Evolutionary conservation across 2,329 filamentous ascomycete genomes (phyloP).

Genomic region (Grosmannia penicillata): DNA sequence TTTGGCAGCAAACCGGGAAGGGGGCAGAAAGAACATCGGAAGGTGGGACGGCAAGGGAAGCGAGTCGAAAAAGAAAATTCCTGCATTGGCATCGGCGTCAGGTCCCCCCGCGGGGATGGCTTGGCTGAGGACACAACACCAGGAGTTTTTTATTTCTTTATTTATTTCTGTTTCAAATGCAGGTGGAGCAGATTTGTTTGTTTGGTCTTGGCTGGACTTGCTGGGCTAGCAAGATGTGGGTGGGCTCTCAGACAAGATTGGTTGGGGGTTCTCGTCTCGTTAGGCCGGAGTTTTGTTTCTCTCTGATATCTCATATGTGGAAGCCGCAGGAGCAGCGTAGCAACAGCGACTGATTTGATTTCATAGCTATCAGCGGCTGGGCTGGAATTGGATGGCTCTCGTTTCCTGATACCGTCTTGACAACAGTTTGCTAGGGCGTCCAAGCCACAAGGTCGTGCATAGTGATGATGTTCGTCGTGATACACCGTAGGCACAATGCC

Average conservation of each 20-base stretch:
- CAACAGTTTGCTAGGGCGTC: too few relatives aligned
- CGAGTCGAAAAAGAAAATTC: slow-evolving; percentile 2
- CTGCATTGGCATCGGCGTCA: slow-evolving; percentile 9
- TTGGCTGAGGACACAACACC: slow-evolving; percentile 5
- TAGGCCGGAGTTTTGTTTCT: slow-evolving; percentile 2
- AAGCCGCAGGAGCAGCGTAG: not conserved
- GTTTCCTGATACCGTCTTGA: too few relatives aligned
- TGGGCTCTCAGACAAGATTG: not conserved
- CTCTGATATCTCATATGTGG: not conserved
- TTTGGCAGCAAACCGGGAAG: too few relatives aligned
- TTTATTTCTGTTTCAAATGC: not conserved
- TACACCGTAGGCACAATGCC: too few relatives aligned
- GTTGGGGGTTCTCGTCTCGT: not conserved
- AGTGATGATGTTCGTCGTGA: too few relatives aligned
- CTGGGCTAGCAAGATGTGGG: not conserved
- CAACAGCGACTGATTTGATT: too few relatives aligned
- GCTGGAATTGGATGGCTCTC: too few relatives aligned
- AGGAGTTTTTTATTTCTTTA: slow-evolving; percentile 3
- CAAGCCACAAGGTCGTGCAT: too few relatives aligned
- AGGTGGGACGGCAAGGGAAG: slow-evolving; percentile 1
- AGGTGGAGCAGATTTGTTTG: not conserved
- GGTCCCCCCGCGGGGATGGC: slow-evolving; percentile 3
- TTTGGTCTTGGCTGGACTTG: not conserved
- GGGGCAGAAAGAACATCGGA: not conserved
- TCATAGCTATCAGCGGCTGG: too few relatives aligned